Evolutionary conservation across 169 alveolate genomes (phyloP).

Genomic region (Eimeria mitis): DNA sequence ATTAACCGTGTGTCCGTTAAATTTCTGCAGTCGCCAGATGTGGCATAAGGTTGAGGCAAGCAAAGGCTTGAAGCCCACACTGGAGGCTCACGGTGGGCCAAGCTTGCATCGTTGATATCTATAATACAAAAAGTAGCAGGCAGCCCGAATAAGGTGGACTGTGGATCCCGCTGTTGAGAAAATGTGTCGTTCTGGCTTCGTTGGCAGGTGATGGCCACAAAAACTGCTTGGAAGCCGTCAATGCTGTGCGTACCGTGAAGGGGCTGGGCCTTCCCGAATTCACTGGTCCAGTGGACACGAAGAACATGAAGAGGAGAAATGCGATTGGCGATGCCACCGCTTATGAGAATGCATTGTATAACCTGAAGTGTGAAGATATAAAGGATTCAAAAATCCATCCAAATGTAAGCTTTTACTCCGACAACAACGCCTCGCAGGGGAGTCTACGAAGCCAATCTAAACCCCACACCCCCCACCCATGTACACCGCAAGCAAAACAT

Average conservation of each 20-base stretch:
- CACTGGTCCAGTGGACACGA: background rate
- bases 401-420: background rate
- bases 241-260: slow-evolving; percentile 8
- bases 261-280: slow-evolving; percentile 12
- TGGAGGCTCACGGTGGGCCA: slow-evolving; percentile 16
- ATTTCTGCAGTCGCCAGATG: slow-evolving; percentile 8
- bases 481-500: background rate
- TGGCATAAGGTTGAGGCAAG: slow-evolving; percentile 47
- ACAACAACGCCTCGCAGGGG: background rate
- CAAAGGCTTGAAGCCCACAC: background rate
- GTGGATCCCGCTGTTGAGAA: background rate
- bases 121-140: background rate
- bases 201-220: background rate
- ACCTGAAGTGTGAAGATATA: background rate
- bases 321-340: background rate
- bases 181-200: background rate
- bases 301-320: too few relatives aligned
- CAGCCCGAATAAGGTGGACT: background rate
- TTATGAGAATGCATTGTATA: slow-evolving; percentile 1
- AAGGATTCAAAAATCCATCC: slow-evolving; percentile 16
- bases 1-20: background rate
- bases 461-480: too few relatives aligned
- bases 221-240: slow-evolving; percentile 40
- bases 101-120: background rate
- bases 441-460: too few relatives aligned